Evolutionary conservation across 345 rosid genomes (phyloP), one percentile per base, ranked within the genome.

Genomic region (Euclidium syriacum): DNA sequence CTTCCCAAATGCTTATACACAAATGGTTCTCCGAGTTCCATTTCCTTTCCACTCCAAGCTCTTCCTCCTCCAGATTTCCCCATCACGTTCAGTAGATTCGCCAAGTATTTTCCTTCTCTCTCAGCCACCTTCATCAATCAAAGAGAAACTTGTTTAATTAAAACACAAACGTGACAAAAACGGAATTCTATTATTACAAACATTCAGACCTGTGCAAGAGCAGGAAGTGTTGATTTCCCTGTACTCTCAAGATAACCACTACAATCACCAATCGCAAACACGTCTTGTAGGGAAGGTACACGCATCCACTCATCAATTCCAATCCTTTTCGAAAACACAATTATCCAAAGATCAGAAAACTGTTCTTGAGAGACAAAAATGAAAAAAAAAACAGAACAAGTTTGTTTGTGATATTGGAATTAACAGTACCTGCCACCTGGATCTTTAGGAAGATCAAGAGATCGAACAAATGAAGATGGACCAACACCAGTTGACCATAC

Each of bases 401-500:
- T 6, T 5, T 26, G 25, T 1, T n/a, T 19, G n/a, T 17, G 58
- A 34, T 15, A 6, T 27, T 22, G 44, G 40, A 55, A 20, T 9
- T 11, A 16, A 27, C 72, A 75, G 55, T n/a, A 84, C 99, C 99
- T 90, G 65, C 97, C 97, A 73, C 96, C 90, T 1, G 95, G 95
- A 67, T 96, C 86, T 79, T 94, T 90, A 2, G 97, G 95, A 70
- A 94, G 73, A 51, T 74, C 85, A 24, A 87, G 73, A 62, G 91
- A 80, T 36, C 77, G 79, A 4, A 87, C 90, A 68, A 94, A 77
- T 36, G 90, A 56, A 39, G 97, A 85, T 60, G 99, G 99, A 53
- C 97, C 98, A 55, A 92, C 95, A 27, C 98, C 98, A 1, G 95
- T 89, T 17, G 98, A 92, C 97, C 94, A 92, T 12, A 92, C 95